Conservation (phyloP, 2,329 filamentous ascomycete species). For the Zymoseptoria crescenta region DNA sequence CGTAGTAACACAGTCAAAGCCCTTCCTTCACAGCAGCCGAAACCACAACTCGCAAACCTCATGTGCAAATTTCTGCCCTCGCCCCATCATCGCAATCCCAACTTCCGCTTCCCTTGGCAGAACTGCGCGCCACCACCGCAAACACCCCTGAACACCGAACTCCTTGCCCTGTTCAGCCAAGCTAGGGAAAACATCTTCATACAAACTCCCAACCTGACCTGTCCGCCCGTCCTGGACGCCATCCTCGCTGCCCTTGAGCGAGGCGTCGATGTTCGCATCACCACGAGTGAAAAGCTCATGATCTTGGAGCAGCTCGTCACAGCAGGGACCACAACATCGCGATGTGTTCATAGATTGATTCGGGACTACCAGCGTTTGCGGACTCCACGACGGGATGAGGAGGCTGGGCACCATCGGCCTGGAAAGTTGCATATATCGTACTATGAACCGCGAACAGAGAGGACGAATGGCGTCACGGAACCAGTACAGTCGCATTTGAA, state of each 20-base stretch:
- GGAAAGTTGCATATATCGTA: slow-evolving; percentile 54
- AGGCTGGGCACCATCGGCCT: slow-evolving; percentile 35
- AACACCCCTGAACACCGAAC: slow-evolving; percentile 60
- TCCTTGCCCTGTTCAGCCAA: slow-evolving; percentile 53
- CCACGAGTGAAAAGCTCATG: slow-evolving; percentile 30
- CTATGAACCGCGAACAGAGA: slow-evolving; percentile 41
- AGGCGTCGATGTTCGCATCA: slow-evolving; percentile 55
- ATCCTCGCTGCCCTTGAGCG: slow-evolving; percentile 54
- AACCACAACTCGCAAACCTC: slow-evolving; percentile 17
- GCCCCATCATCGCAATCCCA: slow-evolving; percentile 61
- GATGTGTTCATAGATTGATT: slow-evolving; percentile 54
- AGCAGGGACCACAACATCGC: slow-evolving; percentile 63
- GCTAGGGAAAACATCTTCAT: slow-evolving; percentile 57
- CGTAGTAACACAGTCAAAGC: slow-evolving; percentile 1
- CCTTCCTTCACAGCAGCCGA: background rate
- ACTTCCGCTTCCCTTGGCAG: slow-evolving; percentile 52
- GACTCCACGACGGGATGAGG: slow-evolving; percentile 29
- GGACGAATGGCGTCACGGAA: slow-evolving; percentile 30
- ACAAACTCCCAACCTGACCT: slow-evolving; percentile 72
- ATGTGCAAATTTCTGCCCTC: slow-evolving; percentile 64
- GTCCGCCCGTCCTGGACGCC: slow-evolving; percentile 53
- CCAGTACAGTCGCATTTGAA: slow-evolving; percentile 73
- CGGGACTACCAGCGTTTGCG: slow-evolving; percentile 41
- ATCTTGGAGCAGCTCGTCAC: slow-evolving; percentile 73
- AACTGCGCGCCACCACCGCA: slow-evolving; percentile 43